phyloP scores from a whole-genome alignment of 2,329 filamentous ascomycete species.

The Monilinia aucupariae region DNA sequence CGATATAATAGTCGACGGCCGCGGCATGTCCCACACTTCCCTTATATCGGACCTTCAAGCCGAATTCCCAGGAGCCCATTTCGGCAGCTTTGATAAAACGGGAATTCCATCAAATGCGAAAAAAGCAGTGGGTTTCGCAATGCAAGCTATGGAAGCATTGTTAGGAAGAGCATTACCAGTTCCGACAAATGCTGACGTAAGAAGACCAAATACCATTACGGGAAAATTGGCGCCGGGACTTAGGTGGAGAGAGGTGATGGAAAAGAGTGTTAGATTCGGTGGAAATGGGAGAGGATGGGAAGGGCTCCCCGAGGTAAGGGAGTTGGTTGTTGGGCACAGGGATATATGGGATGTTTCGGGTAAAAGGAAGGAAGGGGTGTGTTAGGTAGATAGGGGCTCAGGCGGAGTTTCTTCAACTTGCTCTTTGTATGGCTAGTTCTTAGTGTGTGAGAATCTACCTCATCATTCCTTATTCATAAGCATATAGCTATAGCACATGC shows the following conservation, averaged over 20 bases:
- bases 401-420: background rate
- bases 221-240: constrained; percentile 34
- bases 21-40: constrained; percentile 32
- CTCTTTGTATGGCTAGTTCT: background rate
- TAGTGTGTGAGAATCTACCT: background rate
- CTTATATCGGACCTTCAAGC: constrained; percentile 31
- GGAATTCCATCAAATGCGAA: constrained; percentile 35
- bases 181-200: constrained; percentile 33
- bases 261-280: constrained; percentile 34
- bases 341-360: background rate
- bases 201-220: constrained; percentile 35
- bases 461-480: background rate
- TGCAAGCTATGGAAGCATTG: constrained; percentile 36
- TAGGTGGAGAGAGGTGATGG: constrained; percentile 34
- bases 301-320: constrained; percentile 34
- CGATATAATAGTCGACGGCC: constrained; percentile 33
- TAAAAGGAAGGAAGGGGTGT: background rate
- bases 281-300: constrained; percentile 34
- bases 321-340: constrained; percentile 32
- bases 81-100: constrained; percentile 33
- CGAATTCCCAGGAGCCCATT: constrained; percentile 32
- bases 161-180: constrained; percentile 34
- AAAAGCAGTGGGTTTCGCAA: constrained; percentile 35
- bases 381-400: background rate
- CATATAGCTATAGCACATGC: too few relatives aligned